Percentiles rank a stretch among this genome's conserved stretches.
These are phyloP conservation scores for Theileria luwenshuni DNA, from an alignment of 169 alveolate genomes.

Conservation along the genomic window DNA sequence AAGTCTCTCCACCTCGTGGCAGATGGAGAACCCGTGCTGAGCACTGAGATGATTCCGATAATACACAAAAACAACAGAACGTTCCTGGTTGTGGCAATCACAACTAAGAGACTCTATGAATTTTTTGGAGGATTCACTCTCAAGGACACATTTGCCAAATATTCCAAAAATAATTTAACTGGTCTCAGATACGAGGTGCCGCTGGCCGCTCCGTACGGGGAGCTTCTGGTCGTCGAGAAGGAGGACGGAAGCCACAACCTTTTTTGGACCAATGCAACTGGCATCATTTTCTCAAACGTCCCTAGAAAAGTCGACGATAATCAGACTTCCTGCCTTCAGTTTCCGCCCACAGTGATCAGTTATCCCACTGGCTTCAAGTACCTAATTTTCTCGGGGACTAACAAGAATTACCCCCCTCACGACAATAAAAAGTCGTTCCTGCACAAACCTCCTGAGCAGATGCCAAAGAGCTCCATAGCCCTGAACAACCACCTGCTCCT, in stretches of 20 bases:
- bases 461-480: slow-evolving; percentile 52
- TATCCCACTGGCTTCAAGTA: slow-evolving; percentile 39
- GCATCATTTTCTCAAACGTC: slow-evolving; percentile 41
- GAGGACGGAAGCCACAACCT: slow-evolving; percentile 63
- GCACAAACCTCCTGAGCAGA: slow-evolving; percentile 50
- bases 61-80: slow-evolving; percentile 37
- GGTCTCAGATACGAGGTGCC: slow-evolving; percentile 57
- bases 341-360: slow-evolving; percentile 41
- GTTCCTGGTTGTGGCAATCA: slow-evolving; percentile 46
- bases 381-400: slow-evolving; percentile 47
- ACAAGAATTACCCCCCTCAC: slow-evolving; percentile 30
- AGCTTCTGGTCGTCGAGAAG: slow-evolving; percentile 45
- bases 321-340: slow-evolving; percentile 24
- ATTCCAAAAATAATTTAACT: slow-evolving; percentile 1
- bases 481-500: slow-evolving; percentile 43
- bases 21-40: slow-evolving; percentile 58
- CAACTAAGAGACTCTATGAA: slow-evolving; percentile 59
- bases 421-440: slow-evolving; percentile 36
- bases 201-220: slow-evolving; percentile 62
- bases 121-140: slow-evolving; percentile 60
- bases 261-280: slow-evolving; percentile 67
- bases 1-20: slow-evolving; percentile 35
- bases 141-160: slow-evolving; percentile 55
- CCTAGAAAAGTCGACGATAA: slow-evolving; percentile 41
- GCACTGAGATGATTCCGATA: slow-evolving; percentile 49